Evolutionary conservation across 2,329 filamentous ascomycete genomes (phyloP).

Genomic region (Dendryphion nanum): DNA sequence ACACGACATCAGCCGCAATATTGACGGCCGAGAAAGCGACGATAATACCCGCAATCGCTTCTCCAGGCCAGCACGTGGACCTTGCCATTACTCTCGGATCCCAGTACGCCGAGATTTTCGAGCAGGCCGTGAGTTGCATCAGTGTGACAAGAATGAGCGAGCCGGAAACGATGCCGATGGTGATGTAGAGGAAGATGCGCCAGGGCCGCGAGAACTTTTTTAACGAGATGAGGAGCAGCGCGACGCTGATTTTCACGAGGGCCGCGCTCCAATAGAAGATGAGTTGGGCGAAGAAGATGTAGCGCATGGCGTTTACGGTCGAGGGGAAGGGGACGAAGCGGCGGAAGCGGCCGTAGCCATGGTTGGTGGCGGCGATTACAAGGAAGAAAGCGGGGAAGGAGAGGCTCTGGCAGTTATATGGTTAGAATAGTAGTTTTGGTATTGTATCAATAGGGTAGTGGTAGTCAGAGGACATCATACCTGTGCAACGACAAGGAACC

Average conservation of each 20-base stretch:
- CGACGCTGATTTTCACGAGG: conserved; percentile 2
- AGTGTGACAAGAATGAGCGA: background rate
- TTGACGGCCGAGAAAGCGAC: conserved; percentile 1
- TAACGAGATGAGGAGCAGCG: background rate
- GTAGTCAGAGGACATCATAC: background rate
- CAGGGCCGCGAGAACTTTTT: background rate
- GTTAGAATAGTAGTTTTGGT: too few species aligned
- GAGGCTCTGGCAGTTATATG: background rate
- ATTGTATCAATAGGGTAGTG: background rate
- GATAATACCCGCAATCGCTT: background rate
- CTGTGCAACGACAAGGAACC: background rate
- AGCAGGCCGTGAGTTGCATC: background rate
- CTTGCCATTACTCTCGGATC: background rate
- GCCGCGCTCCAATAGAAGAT: conserved; percentile 1
- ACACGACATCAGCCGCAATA: background rate
- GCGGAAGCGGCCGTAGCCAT: background rate
- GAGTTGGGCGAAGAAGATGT: conserved; percentile 2
- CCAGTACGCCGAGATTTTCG: background rate
- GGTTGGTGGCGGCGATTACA: background rate
- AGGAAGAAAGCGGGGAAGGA: background rate
- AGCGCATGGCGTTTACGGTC: background rate
- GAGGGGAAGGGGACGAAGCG: background rate
- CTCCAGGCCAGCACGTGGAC: background rate
- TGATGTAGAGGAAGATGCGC: background rate
- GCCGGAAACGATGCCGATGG: background rate